phyloP scores from a whole-genome alignment of 106 monocot genomes.

The Agapanthus africanus region DNA sequence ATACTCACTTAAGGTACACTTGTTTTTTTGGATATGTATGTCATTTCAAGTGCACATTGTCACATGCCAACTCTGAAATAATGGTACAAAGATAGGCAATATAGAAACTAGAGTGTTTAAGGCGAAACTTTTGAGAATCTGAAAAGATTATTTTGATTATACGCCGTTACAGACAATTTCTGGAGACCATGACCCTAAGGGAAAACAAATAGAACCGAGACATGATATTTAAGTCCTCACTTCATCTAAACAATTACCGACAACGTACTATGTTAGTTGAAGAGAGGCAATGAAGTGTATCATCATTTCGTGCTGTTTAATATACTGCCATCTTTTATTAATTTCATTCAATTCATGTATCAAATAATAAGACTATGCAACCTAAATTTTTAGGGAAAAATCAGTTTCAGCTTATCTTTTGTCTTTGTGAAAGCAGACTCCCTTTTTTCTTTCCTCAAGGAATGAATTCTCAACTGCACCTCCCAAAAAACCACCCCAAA shows the following conservation, averaged over 20 bases:
- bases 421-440: slow-evolving; percentile 22
- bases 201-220: too few relatives aligned
- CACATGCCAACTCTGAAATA: too few relatives aligned
- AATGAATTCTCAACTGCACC: slow-evolving; percentile 32
- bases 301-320: background rate
- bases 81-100: too few relatives aligned
- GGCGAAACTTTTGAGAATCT: too few relatives aligned
- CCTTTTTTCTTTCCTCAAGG: slow-evolving; percentile 42
- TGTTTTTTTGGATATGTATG: too few relatives aligned
- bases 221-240: too few relatives aligned
- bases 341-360: background rate
- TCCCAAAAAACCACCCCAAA: slow-evolving; percentile 20
- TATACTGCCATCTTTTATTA: background rate
- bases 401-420: background rate
- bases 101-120: too few relatives aligned
- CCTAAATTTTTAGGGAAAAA: background rate
- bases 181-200: too few relatives aligned
- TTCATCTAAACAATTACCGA: background rate
- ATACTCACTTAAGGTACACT: too few relatives aligned
- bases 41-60: too few relatives aligned
- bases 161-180: too few relatives aligned
- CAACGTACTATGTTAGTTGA: background rate
- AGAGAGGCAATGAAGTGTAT: background rate
- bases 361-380: background rate
- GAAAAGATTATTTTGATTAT: too few relatives aligned